Evolutionary conservation across 2,329 filamentous ascomycete genomes (phyloP).

Genomic region (Colletotrichum brevisporum): DNA sequence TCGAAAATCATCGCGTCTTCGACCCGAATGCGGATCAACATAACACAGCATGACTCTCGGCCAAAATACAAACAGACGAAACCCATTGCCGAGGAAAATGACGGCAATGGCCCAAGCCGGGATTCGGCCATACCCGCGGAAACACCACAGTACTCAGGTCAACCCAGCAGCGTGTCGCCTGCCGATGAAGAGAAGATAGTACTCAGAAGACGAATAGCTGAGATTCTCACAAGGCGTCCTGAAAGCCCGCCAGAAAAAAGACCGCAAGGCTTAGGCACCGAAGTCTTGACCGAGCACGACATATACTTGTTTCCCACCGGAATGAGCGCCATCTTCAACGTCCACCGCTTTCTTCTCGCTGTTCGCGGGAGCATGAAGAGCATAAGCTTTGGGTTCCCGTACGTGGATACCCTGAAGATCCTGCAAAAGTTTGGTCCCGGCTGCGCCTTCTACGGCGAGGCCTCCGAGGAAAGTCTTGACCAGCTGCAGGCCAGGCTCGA

Average conservation of each 20-base stretch:
- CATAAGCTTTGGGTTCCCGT: slow-evolving; percentile 94
- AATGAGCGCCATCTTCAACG: slow-evolving; percentile 95
- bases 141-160: neutral
- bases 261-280: slow-evolving; percentile 63
- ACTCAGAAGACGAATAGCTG: slow-evolving; percentile 87
- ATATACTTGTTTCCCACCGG: slow-evolving; percentile 90
- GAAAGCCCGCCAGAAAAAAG: neutral
- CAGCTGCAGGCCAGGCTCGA: slow-evolving; percentile 81
- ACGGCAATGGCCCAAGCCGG: too few relatives aligned
- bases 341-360: slow-evolving; percentile 80
- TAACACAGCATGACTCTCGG: too few relatives aligned
- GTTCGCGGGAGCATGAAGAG: slow-evolving; percentile 78
- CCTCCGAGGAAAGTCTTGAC: slow-evolving; percentile 82
- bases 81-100: neutral
- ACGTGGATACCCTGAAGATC: slow-evolving; percentile 96
- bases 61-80: neutral
- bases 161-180: neutral
- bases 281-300: slow-evolving; percentile 83
- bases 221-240: slow-evolving; percentile 89
- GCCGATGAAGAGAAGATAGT: slow-evolving; percentile 62
- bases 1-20: slow-evolving; percentile 43
- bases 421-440: slow-evolving; percentile 94
- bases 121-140: too few relatives aligned
- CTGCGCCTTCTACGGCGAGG: slow-evolving; percentile 88
- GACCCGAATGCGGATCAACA: neutral